phyloP scores from a whole-genome alignment of 2,329 filamentous ascomycete species.

The Colletotrichum higginsianum region DNA sequence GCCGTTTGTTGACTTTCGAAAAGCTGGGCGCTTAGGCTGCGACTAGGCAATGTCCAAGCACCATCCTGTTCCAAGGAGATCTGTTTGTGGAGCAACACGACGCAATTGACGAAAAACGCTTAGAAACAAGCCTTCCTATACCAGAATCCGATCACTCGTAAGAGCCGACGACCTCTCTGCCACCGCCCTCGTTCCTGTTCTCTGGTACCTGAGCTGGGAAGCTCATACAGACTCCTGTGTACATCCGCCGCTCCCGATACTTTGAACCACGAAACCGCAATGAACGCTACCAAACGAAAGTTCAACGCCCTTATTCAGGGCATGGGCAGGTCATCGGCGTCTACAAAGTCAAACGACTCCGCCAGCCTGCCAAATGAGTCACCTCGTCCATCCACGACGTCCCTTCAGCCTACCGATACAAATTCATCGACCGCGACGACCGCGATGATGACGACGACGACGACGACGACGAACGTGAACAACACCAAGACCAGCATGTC shows the following conservation, averaged over 20 bases:
- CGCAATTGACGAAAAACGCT: constrained; percentile 5
- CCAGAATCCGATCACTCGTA: neutral
- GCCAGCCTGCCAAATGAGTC: constrained; percentile 37
- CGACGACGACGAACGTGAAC: constrained; percentile 21
- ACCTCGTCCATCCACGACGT: constrained; percentile 42
- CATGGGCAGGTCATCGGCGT: constrained; percentile 59
- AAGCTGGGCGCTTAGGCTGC: constrained; percentile 19
- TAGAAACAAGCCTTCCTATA: neutral
- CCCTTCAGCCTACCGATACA: constrained; percentile 30
- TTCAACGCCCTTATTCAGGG: constrained; percentile 83
- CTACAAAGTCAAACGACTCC: constrained; percentile 42
- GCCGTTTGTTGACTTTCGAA: constrained; percentile 42
- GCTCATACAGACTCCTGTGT: neutral
- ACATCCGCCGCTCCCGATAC: constrained; percentile 23
- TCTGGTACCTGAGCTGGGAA: neutral
- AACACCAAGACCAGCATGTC: constrained; percentile 42
- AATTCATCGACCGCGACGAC: constrained; percentile 24
- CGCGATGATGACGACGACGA: neutral
- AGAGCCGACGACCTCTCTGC: neutral
- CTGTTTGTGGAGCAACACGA: constrained; percentile 20
- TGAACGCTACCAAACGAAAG: constrained; percentile 87
- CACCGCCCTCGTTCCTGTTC: neutral
- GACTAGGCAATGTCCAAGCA: constrained; percentile 14
- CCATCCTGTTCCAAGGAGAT: constrained; percentile 18
- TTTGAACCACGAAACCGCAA: constrained; percentile 51